Conservation (phyloP, 306 rosid species). For the Geum urbanum region DNA sequence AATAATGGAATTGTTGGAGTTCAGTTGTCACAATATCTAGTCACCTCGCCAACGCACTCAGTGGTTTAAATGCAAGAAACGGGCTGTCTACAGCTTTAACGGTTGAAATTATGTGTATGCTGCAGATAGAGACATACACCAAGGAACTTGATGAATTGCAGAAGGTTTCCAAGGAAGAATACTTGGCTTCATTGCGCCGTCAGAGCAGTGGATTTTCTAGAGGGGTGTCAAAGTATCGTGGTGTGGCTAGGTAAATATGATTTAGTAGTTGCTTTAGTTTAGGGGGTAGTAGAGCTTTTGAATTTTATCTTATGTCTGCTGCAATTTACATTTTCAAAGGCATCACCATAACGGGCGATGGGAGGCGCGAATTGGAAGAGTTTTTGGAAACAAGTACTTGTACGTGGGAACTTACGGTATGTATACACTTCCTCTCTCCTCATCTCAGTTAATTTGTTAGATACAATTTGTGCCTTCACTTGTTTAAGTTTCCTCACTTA, state of each 20-base stretch:
- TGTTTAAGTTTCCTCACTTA: neutral
- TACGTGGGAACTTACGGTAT: slow-evolving; percentile 87
- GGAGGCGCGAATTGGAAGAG: slow-evolving; percentile 99
- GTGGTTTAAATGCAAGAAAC: neutral
- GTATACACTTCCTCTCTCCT: slow-evolving; percentile 19
- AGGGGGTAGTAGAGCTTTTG: neutral
- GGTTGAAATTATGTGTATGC: neutral
- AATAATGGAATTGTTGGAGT: neutral
- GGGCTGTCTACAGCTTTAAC: neutral
- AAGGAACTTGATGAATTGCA: slow-evolving; percentile 75
- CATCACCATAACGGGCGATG: slow-evolving; percentile 96
- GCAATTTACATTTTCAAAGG: slow-evolving; percentile 20
- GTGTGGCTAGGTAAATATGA: slow-evolving; percentile 68
- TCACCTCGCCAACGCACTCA: neutral
- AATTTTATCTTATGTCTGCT: neutral
- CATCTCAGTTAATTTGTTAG: neutral
- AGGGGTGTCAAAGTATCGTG: slow-evolving; percentile 90
- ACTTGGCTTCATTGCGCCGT: slow-evolving; percentile 71
- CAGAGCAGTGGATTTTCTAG: slow-evolving; percentile 88
- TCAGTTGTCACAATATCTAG: neutral
- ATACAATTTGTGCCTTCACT: neutral
- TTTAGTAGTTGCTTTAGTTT: neutral
- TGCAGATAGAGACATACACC: slow-evolving; percentile 56
- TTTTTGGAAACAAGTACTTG: slow-evolving; percentile 81
- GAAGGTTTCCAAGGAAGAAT: slow-evolving; percentile 61